Conservation (phyloP, 352 stramenopile genomes). For the Phytophthora citricola region DNA sequence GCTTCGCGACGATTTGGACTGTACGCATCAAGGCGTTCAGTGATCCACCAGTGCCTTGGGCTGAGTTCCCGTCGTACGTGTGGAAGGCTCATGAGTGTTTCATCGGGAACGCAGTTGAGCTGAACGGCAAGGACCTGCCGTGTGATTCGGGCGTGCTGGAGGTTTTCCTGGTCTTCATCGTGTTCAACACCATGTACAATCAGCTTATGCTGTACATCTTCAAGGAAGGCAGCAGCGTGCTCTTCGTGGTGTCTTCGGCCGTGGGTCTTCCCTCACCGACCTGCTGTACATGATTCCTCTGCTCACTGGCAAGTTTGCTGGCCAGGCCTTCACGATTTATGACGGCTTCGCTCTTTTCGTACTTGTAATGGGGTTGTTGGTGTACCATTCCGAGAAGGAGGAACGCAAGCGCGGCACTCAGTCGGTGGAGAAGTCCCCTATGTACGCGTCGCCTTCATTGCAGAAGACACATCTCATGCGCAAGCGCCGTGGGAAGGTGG, state of each 20-base stretch:
- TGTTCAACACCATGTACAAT: conserved; percentile 91
- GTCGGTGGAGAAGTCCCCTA: conserved; percentile 85
- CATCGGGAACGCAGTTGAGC: conserved; percentile 69
- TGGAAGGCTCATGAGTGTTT: conserved; percentile 79
- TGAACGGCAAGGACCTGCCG: conserved; percentile 59
- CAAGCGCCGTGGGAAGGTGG: conserved; percentile 77
- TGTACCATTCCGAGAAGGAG: conserved; percentile 91
- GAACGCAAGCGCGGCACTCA: conserved; percentile 61
- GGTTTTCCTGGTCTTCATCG: conserved; percentile 85
- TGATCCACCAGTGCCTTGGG: conserved; percentile 78
- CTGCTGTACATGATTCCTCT: conserved; percentile 86
- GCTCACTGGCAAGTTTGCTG: conserved; percentile 70
- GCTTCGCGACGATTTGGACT: conserved; percentile 76
- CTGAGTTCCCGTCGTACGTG: conserved; percentile 73
- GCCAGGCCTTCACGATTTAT: conserved; percentile 86
- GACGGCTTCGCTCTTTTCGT: conserved; percentile 90
- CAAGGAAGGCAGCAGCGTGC: conserved; percentile 88
- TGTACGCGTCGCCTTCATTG: conserved; percentile 85
- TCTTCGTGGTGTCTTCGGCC: conserved; percentile 89
- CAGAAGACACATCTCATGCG: conserved; percentile 88
- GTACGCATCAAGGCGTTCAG: conserved; percentile 83
- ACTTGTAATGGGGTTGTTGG: conserved; percentile 84
- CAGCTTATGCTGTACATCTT: conserved; percentile 92
- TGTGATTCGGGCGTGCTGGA: conserved; percentile 77
- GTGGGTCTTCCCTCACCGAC: conserved; percentile 83